These are phyloP conservation scores for Pleurotus salmoneostramineus DNA, from an alignment of 768 basidiomycete species.

Conservation along the genomic window DNA sequence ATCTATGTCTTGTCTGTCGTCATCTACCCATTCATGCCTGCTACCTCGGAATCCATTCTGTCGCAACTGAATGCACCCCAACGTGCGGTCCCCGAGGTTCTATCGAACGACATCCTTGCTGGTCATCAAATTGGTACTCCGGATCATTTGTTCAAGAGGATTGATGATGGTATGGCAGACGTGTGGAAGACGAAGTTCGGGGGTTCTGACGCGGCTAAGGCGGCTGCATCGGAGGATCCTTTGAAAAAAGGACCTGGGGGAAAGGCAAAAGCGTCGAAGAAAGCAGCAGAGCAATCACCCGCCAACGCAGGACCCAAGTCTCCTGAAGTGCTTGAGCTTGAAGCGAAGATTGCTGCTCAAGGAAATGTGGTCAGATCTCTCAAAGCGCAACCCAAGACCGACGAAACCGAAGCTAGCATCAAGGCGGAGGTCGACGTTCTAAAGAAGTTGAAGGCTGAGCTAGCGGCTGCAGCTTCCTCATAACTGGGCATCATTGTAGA, in stretches of 20 bases:
- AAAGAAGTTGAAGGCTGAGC: conserved; percentile 61
- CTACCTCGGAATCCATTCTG: conserved; percentile 77
- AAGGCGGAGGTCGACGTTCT: conserved; percentile 57
- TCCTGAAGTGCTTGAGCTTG: conserved; percentile 67
- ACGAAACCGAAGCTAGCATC: conserved; percentile 59
- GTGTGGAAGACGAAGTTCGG: conserved; percentile 79
- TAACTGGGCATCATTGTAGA: neutral
- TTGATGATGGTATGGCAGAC: conserved; percentile 87
- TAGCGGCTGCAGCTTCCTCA: conserved; percentile 24
- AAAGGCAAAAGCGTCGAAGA: conserved; percentile 41
- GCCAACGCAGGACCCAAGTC: conserved; percentile 57
- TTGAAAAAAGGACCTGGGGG: conserved; percentile 52
- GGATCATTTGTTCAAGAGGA: conserved; percentile 89
- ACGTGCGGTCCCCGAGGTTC: conserved; percentile 67
- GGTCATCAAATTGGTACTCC: conserved; percentile 86
- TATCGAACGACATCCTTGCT: conserved; percentile 79
- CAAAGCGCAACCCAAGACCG: conserved; percentile 61
- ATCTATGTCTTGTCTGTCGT: conserved; percentile 87
- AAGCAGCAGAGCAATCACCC: conserved; percentile 16
- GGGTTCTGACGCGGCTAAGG: conserved; percentile 44
- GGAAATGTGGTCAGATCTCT: conserved; percentile 69
- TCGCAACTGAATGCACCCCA: conserved; percentile 86
- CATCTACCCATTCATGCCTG: conserved; percentile 95
- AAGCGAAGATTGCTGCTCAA: conserved; percentile 72
- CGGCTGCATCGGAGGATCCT: conserved; percentile 36